A percentile compares a stretch with the other conserved stretches of the same genome.
phyloP scores from a whole-genome alignment of 345 rosid genomes.

The Sonneratia alba region DNA sequence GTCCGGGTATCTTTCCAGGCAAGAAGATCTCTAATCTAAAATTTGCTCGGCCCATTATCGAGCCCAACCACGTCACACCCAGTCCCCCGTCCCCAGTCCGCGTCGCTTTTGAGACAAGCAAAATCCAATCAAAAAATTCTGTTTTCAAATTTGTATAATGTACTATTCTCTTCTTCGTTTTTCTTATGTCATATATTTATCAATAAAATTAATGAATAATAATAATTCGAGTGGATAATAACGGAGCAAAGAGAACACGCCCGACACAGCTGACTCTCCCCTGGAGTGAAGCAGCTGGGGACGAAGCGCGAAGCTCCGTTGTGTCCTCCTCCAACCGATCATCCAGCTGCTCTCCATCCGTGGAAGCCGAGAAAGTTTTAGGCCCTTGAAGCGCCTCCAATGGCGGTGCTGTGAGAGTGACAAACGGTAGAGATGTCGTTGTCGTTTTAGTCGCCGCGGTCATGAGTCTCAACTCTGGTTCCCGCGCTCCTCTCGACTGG shows the following conservation, averaged over 20 bases:
- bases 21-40: no score
- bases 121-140: no score
- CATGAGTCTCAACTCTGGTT: constrained; percentile 22
- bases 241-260: not conserved
- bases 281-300: no score
- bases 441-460: not conserved
- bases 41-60: no score
- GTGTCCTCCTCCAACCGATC: not conserved
- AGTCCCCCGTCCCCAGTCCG: no score
- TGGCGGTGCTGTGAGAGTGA: not conserved
- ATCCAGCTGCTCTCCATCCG: not conserved
- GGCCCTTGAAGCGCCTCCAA: not conserved
- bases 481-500: constrained; percentile 33
- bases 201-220: no score
- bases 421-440: not conserved
- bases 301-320: not conserved
- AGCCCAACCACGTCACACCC: no score
- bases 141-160: no score
- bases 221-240: constrained; percentile 7
- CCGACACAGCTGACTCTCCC: not conserved
- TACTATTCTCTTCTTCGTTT: no score
- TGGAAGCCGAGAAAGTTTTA: not conserved
- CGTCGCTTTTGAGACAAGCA: no score
- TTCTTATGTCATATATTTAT: no score
- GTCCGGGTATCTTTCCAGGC: no score